Percentiles rank a stretch among this genome's conserved stretches.
Conservation (phyloP, 495 filamentous ascomycete genomes). For the Aspergillus funiculosus region DNA sequence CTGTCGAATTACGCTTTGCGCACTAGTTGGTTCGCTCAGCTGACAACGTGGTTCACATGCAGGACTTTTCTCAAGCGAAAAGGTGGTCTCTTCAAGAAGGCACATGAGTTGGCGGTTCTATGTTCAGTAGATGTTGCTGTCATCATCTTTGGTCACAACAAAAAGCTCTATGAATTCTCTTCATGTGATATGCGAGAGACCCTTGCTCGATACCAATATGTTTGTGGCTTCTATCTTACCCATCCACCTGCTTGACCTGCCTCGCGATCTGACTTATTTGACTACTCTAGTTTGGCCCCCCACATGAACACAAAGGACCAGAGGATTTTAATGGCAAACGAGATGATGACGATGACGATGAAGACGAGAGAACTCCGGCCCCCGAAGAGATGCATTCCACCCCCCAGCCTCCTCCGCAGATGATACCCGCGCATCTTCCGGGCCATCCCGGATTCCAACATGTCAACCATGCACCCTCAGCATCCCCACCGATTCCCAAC, state of each 20-base stretch:
- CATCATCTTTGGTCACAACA: constrained; percentile 96
- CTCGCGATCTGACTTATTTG: constrained; percentile 2
- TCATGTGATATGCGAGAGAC: constrained; percentile 90
- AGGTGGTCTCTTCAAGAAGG: constrained; percentile 98
- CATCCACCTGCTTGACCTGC: not conserved
- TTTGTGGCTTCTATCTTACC: constrained; percentile 42
- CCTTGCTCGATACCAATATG: constrained; percentile 79
- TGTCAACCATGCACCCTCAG: constrained; percentile 79
- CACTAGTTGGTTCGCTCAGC: not conserved
- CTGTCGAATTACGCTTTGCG: not conserved
- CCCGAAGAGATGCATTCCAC: constrained; percentile 52
- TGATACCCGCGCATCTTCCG: constrained; percentile 73
- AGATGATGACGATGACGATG: constrained; percentile 83
- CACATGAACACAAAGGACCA: constrained; percentile 95
- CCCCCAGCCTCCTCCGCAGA: constrained; percentile 41
- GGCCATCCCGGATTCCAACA: constrained; percentile 67
- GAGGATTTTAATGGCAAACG: constrained; percentile 83
- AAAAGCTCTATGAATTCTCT: constrained; percentile 96
- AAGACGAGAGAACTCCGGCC: constrained; percentile 56
- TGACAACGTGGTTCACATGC: constrained; percentile 3
- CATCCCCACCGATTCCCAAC: constrained; percentile 84
- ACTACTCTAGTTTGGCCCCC: constrained; percentile 66
- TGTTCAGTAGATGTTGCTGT: constrained; percentile 98
- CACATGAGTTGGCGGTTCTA: constrained; percentile 93
- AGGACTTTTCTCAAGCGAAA: constrained; percentile 99